Conservation (phyloP, 305 asterid genomes). For the Fraxinus paxiana region DNA sequence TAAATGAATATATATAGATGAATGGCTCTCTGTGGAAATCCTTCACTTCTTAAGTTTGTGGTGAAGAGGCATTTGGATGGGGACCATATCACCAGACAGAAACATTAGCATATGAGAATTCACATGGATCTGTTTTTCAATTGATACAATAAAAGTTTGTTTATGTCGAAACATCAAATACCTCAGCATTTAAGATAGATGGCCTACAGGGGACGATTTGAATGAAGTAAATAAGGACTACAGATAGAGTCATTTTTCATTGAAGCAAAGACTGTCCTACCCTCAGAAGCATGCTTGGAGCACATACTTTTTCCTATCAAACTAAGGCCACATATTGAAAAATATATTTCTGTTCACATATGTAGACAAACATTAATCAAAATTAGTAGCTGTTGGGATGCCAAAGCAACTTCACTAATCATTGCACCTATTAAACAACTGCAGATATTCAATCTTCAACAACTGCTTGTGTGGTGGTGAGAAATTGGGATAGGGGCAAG, state of each 20-base stretch:
- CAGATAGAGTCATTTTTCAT: background rate
- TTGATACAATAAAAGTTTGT: background rate
- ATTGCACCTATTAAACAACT: background rate
- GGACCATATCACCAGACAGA: background rate
- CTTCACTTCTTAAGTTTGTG: background rate
- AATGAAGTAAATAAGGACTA: background rate
- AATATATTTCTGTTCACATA: background rate
- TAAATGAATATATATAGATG: constrained; percentile 14
- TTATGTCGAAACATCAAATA: background rate
- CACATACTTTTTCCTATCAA: background rate
- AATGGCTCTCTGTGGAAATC: background rate
- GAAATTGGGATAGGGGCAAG: background rate
- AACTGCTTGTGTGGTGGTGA: background rate
- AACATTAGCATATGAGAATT: constrained; percentile 13
- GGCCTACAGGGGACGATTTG: background rate
- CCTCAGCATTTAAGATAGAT: background rate
- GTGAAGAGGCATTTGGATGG: background rate
- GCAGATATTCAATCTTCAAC: background rate
- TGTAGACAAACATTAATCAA: background rate
- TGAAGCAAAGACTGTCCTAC: background rate
- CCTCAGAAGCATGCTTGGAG: background rate
- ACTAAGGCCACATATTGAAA: background rate
- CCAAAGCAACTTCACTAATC: background rate
- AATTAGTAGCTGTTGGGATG: background rate
- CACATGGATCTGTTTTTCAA: constrained; percentile 28